Evolutionary conservation across 1,139 yeast species (phyloP), one percentile per base, ranked within the genome.

Genomic region (Saccharomyces hybrid): DNA sequence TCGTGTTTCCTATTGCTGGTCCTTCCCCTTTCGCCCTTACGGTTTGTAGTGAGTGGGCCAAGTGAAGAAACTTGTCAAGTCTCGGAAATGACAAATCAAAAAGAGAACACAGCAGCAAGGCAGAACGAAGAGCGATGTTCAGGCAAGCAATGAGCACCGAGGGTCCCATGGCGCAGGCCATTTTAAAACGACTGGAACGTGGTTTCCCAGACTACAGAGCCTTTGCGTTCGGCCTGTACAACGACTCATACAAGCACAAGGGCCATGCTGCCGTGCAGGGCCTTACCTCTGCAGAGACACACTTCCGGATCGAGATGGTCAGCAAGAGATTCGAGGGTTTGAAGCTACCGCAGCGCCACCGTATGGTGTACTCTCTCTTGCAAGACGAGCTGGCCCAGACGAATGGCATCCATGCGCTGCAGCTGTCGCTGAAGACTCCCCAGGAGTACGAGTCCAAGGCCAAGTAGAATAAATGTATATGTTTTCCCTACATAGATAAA

Each of bases 191-290:
- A 63, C 65, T 88, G 21, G 63, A 70, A 26, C 59, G 64, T 2
- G 71, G 72, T 8, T 76, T 87, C 58, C 66, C 68, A 9, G 69
- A 76, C 7, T 88, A 93, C 0, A 59, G 74, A 0, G 71, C 67
- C 54, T 73, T 88, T 48, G 79, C 78, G 53, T 38, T 38, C 11
- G 44, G 44, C 2, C 75, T 89, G 26, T 76, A 75, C 58, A 93
- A 93, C 69, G 98, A 93, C 71, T 88, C 97, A 2, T 83, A 82
- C 69, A 86, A 87, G 68, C 99, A 93, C 70, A 81, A 91, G 2
- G 95, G 89, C 63, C 99, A 93, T 70, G 85, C 83, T 55, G 93
- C 96, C 1, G 80, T 89, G 76, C 78, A 83, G 56, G 89, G 91
- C 9, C 62, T 76, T 2, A 89, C 89, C 70, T 76, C 74, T n/a